Evolutionary conservation across 2,329 filamentous ascomycete species (phyloP), one percentile per base, ranked within the genome.

Genomic region (Curvularia sp.): DNA sequence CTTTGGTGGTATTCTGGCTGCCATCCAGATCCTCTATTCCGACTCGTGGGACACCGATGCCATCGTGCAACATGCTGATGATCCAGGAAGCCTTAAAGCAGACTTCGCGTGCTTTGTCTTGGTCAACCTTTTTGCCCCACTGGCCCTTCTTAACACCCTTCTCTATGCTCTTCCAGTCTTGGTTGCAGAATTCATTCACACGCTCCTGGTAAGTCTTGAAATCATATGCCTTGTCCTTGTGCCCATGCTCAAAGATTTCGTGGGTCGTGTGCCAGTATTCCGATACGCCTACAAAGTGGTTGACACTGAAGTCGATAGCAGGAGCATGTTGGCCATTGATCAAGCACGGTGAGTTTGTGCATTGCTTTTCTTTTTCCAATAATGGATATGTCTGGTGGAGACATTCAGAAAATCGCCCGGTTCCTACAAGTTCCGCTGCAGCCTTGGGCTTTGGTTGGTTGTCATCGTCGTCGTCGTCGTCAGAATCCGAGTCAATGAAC

Each of bases 261-360:
- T 99, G 95, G 0, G 95, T 99, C 0, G 94, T 96, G 76, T 99
- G 95, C 94, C 95, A 99, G 78, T 96, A 99, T 74, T 99, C 95
- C 1, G 94, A 98, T 3, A 99, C 94, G 10, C 95, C 95, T 27
- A 99, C 89, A 71, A 99, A 99, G 75, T 97, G 96, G 70, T 99
- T 99, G 34, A 98, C 89, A 61, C 95, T 89, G 72, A 98, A 99
- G 74, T 99, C 95, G 64, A 99, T 97, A 3, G 92, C 91, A 1
- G 95, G 95, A 1, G 95, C 93, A 73, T 98, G 93, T 63, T 94
- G 88, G 0, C 95, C 93, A 68, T 97, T 92, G 38, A 99, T 82
- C 32, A 99, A 81, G 76, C 95, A 99, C 0, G 96, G 95, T 25
- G 89, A 79, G 70, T 97, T 90, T 4, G 86, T 80, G 72, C 95